Base-by-base conservation (phyloP, 2,329 filamentous ascomycete genomes). In the Ophiostoma piceae region DNA sequence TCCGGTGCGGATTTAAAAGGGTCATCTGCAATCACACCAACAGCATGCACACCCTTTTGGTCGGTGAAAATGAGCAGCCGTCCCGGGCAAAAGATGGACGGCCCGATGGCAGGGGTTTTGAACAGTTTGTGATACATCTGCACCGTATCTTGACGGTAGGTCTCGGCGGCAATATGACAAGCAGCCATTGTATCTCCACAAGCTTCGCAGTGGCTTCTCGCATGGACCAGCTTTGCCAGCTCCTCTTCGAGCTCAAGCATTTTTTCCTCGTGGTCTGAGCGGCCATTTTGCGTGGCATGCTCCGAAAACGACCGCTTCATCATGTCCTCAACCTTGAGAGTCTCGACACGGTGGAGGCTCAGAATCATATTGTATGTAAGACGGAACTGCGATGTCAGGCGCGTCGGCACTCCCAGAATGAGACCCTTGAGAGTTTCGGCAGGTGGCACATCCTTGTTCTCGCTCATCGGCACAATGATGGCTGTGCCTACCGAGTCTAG, bases 361-460 rank as follows among this genome's bases (percentile, higher is more conserved):
- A 99, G 83, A 72, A 99, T 99, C 95, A 99, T 99, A 80, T 98
- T 99, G 83, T 99, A 99, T 0, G 96, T 99, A 66, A 99, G 84
- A 72, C 95, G 88, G 83, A 99, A 99, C 77, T 99, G 95, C 7
- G 94, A 98, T 66, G 93, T 88, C 67, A 99, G 85, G 80, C 98
- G 98, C 35, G 93, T 97, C 41, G 95, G 94, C 76, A 97, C 92
- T 68, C 95, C 95, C 3, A 98, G 85, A 73, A 99, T 97, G 92
- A 99, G 98, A 76, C 92, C 91, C 71, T 92, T 87, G 69, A 99
- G 82, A 70, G 94, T 89, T 43, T 85, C 87, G 67, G 92, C 92
- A 2, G 94, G 92, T 2, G 95, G 95, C 22, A 94, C 93, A 80
- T 98, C 93, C 73, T 96, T 92, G 67, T 87, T 87, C 19, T 87